Conservation (phyloP, 208 protist genomes). For the Trypanosoma melophagium region DNA sequence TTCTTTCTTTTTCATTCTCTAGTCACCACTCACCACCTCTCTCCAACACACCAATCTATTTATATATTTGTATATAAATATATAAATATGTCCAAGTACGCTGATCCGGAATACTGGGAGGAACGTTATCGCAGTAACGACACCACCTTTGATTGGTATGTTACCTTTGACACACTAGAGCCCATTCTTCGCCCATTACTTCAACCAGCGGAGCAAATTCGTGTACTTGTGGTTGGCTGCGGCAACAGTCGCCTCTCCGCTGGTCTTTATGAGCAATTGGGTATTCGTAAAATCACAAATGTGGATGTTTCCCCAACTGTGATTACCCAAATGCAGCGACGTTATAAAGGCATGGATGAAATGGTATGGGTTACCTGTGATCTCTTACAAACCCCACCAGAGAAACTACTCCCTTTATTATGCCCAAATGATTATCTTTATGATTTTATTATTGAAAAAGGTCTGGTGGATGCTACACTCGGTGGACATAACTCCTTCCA, state of each 20-base stretch:
- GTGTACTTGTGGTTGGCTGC: conserved; percentile 85
- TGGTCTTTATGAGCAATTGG: conserved; percentile 80
- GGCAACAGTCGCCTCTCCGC: conserved; percentile 87
- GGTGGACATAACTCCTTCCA: conserved; percentile 90
- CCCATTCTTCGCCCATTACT: conserved; percentile 67
- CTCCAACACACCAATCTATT: too few species aligned
- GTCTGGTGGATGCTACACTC: conserved; percentile 81
- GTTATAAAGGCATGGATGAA: conserved; percentile 82
- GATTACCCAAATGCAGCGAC: conserved; percentile 85
- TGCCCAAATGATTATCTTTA: conserved; percentile 82
- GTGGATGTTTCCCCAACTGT: conserved; percentile 89
- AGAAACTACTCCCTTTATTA: conserved; percentile 76
- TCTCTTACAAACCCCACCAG: conserved; percentile 67
- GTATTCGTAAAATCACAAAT: conserved; percentile 88
- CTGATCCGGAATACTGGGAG: conserved; percentile 91
- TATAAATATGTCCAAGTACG: conserved; percentile 87
- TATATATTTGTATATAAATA: neutral
- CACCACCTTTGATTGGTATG: conserved; percentile 92
- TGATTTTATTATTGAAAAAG: conserved; percentile 92
- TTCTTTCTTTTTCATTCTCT: too few species aligned
- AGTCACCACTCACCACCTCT: too few species aligned
- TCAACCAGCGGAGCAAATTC: conserved; percentile 77
- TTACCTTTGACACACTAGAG: conserved; percentile 88
- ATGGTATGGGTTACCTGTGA: conserved; percentile 89
- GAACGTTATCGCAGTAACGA: conserved; percentile 91